A percentile compares a stretch with the other conserved stretches of the same genome.
Conservation (phyloP, 73 alveolate genomes). For the Paramecium sonneborni region DNA sequence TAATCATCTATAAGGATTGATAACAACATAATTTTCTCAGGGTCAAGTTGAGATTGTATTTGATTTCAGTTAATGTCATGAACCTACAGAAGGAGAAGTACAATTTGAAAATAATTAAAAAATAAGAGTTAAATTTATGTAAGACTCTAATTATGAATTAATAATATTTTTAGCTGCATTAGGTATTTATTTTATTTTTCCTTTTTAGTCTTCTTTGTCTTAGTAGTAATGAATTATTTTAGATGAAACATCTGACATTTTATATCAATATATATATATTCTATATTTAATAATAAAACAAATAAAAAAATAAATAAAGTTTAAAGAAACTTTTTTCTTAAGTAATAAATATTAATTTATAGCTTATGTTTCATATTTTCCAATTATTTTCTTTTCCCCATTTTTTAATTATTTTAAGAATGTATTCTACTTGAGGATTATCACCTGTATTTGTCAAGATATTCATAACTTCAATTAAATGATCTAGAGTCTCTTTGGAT, state of each 20-base stretch:
- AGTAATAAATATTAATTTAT: neutral
- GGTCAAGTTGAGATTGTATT: neutral
- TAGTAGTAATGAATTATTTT: neutral
- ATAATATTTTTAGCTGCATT: neutral
- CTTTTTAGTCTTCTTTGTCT: neutral
- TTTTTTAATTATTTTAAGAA: constrained; percentile 53
- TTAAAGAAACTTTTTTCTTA: neutral
- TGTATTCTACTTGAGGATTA: constrained; percentile 66
- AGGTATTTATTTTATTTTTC: neutral
- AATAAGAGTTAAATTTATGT: neutral
- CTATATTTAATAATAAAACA: neutral
- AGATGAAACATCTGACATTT: neutral
- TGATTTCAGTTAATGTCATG: constrained; percentile 20
- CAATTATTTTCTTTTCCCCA: constrained; percentile 65
- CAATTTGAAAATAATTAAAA: neutral
- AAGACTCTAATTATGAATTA: neutral
- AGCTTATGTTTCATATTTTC: constrained; percentile 26
- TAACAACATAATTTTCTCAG: neutral
- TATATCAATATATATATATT: neutral
- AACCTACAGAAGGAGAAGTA: neutral
- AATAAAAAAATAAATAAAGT: too few relatives aligned
- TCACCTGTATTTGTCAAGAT: constrained; percentile 56
- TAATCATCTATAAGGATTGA: neutral
- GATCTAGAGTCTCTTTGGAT: constrained; percentile 48
- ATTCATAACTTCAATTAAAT: constrained; percentile 56